phyloP scores from a whole-genome alignment of 768 basidiomycete species.

The Rossbeevera mucosa region DNA sequence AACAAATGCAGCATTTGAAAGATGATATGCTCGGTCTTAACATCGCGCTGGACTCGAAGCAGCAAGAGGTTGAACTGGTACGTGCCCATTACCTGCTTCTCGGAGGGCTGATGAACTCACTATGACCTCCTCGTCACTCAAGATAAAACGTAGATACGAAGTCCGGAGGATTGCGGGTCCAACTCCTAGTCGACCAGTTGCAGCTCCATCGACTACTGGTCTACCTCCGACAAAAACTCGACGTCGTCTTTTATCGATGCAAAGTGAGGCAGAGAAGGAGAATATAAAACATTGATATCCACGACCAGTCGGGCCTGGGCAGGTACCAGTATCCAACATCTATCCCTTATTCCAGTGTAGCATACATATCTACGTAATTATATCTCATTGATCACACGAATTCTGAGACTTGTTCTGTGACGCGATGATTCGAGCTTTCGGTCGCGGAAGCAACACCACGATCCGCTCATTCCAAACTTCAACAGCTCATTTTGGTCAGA shows the following conservation, averaged over 20 bases:
- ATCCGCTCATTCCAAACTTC: constrained; percentile 31
- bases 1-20: constrained; percentile 60
- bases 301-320: neutral
- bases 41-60: constrained; percentile 89
- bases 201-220: constrained; percentile 16
- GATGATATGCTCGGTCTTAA: constrained; percentile 83
- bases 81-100: constrained; percentile 23
- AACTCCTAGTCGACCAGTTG: constrained; percentile 54
- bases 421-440: constrained; percentile 5
- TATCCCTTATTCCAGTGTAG: constrained; percentile 5
- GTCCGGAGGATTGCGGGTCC: constrained; percentile 52
- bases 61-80: constrained; percentile 90
- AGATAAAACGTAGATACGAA: constrained; percentile 64
- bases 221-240: neutral
- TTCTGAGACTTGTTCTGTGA: neutral
- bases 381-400: neutral
- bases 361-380: neutral
- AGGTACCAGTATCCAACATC: constrained; percentile 6
- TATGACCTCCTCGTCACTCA: constrained; percentile 2
- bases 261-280: neutral
- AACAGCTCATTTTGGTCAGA: constrained; percentile 34
- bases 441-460: neutral
- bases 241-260: neutral
- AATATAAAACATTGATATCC: neutral
- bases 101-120: neutral